Conservation (phyloP, 352 stramenopile species). For the Phytophthora hibernalis region DNA sequence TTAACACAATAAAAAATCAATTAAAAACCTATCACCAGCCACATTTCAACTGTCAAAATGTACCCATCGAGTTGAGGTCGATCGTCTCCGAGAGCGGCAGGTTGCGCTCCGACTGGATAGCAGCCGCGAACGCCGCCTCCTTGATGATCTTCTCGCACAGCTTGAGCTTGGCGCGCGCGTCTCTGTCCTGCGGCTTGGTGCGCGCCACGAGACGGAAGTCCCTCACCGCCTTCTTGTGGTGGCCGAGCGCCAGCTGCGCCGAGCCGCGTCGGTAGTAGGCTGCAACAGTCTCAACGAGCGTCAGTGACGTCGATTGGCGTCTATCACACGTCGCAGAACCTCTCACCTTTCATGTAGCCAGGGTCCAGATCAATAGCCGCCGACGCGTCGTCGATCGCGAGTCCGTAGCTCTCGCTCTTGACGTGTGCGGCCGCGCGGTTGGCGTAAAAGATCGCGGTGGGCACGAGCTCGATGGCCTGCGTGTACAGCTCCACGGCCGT, state of each 20-base stretch:
- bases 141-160: conserved; percentile 97
- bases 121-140: conserved; percentile 95
- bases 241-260: conserved; percentile 95
- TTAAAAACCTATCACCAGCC: not conserved
- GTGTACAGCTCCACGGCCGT: conserved; percentile 91
- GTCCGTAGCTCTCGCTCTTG: conserved; percentile 98
- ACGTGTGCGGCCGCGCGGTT: conserved; percentile 97
- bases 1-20: not conserved
- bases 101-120: conserved; percentile 96
- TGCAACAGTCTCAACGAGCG: conserved; percentile 4
- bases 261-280: conserved; percentile 98
- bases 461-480: conserved; percentile 85
- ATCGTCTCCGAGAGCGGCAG: conserved; percentile 93
- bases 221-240: conserved; percentile 97
- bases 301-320: conserved; percentile 12
- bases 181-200: conserved; percentile 95
- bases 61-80: conserved; percentile 85
- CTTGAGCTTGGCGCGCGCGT: conserved; percentile 94
- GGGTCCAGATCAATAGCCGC: conserved; percentile 94
- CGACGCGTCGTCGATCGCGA: conserved; percentile 97
- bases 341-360: conserved; percentile 95
- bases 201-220: conserved; percentile 97
- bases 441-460: conserved; percentile 93
- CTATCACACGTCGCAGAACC: not conserved
- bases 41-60: not conserved